Evolutionary conservation across 225 moss, liverwort and hornwort species (phyloP).

Genomic region (Polytrichum commune): DNA sequence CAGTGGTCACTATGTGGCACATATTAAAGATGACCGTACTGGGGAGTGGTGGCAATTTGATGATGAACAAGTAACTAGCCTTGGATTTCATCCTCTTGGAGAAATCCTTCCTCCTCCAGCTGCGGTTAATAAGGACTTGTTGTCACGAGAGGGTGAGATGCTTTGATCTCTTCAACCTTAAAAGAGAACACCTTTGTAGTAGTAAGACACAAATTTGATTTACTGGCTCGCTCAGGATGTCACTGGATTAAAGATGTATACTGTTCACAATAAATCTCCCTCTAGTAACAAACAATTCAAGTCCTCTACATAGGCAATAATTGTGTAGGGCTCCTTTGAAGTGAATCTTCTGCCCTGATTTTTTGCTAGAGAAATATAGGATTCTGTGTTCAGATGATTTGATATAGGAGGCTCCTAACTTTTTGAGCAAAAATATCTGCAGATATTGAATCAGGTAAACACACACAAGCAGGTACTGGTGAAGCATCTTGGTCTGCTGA

Average conservation of each 20-base stretch:
- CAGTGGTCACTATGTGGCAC: slow-evolving; percentile 98
- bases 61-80: slow-evolving; percentile 91
- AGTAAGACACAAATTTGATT: no score
- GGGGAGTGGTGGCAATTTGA: slow-evolving; percentile 99
- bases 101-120: slow-evolving; percentile 48
- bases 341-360: neutral
- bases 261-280: no score
- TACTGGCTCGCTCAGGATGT: neutral
- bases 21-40: slow-evolving; percentile 88
- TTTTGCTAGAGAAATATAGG: no score
- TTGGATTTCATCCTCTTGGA: slow-evolving; percentile 96
- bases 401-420: slow-evolving; percentile 33
- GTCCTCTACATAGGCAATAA: no score
- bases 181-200: no score
- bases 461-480: slow-evolving; percentile 23
- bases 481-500: slow-evolving; percentile 51
- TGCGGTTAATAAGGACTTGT: slow-evolving; percentile 49
- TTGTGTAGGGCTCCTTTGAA: neutral
- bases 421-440: slow-evolving; percentile 40
- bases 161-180: neutral
- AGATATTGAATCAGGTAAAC: slow-evolving; percentile 51
- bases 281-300: no score
- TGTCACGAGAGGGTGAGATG: slow-evolving; percentile 43
- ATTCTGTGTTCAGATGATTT: neutral
- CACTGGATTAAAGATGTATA: slow-evolving; percentile 7